Evolutionary conservation across 106 monocot species (phyloP).

Genomic region (Acorus calamus): DNA sequence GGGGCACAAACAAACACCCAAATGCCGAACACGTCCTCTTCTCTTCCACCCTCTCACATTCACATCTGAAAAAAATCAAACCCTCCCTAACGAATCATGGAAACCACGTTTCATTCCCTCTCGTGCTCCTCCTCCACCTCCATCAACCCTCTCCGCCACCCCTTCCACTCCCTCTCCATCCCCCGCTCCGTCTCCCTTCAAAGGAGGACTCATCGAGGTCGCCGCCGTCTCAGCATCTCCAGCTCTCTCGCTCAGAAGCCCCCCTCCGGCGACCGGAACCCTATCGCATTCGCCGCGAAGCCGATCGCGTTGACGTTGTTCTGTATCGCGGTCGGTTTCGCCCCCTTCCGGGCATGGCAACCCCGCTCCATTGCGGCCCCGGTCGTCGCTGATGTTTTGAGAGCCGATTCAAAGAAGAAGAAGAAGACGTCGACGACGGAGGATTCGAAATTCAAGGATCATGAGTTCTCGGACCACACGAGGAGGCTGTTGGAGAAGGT

Average conservation of each 20-base stretch:
- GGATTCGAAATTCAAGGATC: constrained; percentile 16
- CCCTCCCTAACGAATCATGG: not conserved
- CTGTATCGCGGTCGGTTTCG: no score
- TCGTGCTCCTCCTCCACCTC: not conserved
- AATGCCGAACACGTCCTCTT: no score
- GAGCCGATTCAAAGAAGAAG: constrained; percentile 6
- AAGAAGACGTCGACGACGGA: constrained; percentile 1
- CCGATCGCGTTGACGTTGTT: no score
- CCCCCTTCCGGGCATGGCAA: constrained; percentile 21
- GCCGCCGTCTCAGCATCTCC: no score
- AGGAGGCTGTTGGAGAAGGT: constrained; percentile 30
- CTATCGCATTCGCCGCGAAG: constrained; percentile 12
- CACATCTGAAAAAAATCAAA: no score
- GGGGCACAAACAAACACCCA: no score
- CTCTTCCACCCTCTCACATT: no score
- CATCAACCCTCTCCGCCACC: not conserved
- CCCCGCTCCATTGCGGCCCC: constrained; percentile 25
- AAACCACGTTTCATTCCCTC: not conserved
- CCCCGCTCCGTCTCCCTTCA: constrained; percentile 6
- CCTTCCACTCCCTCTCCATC: not conserved
- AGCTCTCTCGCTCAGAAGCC: no score
- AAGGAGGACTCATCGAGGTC: no score
- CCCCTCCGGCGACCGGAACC: not conserved
- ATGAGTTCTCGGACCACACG: constrained; percentile 53
- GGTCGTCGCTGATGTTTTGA: not conserved